A percentile compares a stretch with the other conserved stretches of the same genome.
phyloP scores from a whole-genome alignment of 2,329 filamentous ascomycete species.

The Coniella lustricola region DNA sequence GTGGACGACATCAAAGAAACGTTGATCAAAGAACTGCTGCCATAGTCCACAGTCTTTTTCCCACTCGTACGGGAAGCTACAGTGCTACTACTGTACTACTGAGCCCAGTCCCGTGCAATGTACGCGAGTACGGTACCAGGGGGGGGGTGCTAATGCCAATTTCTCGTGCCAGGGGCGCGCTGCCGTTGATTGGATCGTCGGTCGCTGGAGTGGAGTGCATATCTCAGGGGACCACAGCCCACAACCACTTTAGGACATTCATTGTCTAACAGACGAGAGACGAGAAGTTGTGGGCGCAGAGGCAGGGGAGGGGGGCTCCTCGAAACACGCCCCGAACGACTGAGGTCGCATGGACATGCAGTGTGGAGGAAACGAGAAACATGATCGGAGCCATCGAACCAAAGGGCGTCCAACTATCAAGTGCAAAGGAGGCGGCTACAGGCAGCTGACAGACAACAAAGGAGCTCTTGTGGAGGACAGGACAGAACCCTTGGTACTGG shows the following conservation, averaged over 20 bases:
- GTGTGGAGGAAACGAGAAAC: not conserved
- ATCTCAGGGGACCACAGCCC: constrained; percentile 1
- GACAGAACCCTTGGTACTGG: no score
- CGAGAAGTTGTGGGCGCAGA: no score
- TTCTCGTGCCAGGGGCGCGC: not conserved
- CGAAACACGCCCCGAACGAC: no score
- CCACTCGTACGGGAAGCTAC: no score
- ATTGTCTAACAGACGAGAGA: not conserved
- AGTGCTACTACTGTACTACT: no score
- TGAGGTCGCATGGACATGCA: not conserved
- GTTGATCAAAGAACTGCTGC: no score
- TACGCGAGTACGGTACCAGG: no score
- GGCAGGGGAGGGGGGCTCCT: no score
- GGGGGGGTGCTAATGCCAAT: not conserved
- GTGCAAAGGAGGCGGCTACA: not conserved
- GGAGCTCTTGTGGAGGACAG: no score
- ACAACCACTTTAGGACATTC: not conserved
- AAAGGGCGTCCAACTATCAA: constrained; percentile 30
- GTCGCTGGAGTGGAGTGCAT: not conserved
- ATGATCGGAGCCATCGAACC: constrained; percentile 37
- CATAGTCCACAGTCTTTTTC: no score
- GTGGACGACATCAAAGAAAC: no score
- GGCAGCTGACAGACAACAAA: constrained; percentile 19
- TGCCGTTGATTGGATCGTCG: constrained; percentile 1
- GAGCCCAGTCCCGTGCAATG: no score